Percentiles rank a stretch among this genome's conserved stretches.
phyloP scores from a whole-genome alignment of 2,329 filamentous ascomycete species.

The Diaporthe amygdali region DNA sequence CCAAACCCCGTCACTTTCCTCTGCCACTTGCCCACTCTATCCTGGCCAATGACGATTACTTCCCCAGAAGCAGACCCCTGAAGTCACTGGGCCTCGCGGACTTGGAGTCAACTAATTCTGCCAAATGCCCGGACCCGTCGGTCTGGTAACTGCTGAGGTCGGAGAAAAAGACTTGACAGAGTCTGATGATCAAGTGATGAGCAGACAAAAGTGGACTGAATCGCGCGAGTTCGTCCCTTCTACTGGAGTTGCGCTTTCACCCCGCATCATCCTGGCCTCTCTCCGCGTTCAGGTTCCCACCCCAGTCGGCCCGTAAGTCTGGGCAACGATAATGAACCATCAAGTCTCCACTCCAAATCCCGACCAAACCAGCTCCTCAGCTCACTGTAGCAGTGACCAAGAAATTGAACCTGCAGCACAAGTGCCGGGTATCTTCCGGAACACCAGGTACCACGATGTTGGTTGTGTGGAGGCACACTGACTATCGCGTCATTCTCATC shows the following conservation, averaged over 20 bases:
- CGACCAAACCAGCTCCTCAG: not conserved
- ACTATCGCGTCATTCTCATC: not conserved
- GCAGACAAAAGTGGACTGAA: not conserved
- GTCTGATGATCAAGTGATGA: constrained; percentile 17
- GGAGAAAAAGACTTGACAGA: not conserved
- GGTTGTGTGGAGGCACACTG: not conserved
- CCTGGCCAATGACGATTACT: not conserved
- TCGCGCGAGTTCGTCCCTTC: not conserved
- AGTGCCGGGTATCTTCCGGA: constrained; percentile 12
- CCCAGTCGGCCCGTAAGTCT: constrained; percentile 9
- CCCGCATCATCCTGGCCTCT: not conserved
- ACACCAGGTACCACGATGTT: not conserved
- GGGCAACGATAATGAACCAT: constrained; percentile 8
- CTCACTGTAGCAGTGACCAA: not conserved
- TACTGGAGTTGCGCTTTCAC: not conserved
- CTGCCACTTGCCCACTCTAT: not conserved
- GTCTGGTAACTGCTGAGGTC: not conserved
- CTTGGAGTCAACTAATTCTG: not conserved
- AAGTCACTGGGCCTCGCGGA: not conserved
- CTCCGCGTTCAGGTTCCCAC: constrained; percentile 20
- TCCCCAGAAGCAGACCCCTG: not conserved
- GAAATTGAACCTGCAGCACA: not conserved
- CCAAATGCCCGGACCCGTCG: not conserved
- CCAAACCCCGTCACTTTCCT: not conserved
- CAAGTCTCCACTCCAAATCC: not conserved